These are phyloP conservation scores for Serendipita sp. DNA, from an alignment of 768 basidiomycete genomes.

Conservation along the genomic window DNA sequence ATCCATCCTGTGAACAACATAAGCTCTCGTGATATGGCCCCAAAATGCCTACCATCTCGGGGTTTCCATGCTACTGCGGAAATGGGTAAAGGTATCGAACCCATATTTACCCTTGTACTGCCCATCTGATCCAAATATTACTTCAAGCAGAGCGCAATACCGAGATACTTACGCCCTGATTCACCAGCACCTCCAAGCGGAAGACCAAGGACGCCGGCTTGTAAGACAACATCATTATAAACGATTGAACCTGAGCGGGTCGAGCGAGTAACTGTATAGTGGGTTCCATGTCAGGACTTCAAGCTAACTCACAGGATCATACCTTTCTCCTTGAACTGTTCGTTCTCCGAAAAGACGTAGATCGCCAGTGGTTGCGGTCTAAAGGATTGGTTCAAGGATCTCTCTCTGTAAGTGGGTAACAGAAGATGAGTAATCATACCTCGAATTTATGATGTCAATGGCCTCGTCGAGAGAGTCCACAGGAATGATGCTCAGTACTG, in stretches of 20 bases:
- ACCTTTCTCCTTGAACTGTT: constrained; percentile 17
- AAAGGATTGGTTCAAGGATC: constrained; percentile 1
- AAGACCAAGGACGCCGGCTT: constrained; percentile 19
- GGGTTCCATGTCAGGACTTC: constrained; percentile 37
- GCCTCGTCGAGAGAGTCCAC: constrained; percentile 16
- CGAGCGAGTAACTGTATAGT: constrained; percentile 24
- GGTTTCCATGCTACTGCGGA: constrained; percentile 33
- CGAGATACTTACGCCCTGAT: constrained; percentile 38
- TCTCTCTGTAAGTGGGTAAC: no score
- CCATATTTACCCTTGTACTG: constrained; percentile 34
- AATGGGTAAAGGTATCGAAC: constrained; percentile 39
- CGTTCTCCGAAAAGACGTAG: constrained; percentile 44
- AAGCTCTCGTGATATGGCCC: background rate
- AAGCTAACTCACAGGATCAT: background rate
- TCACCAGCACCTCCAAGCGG: constrained; percentile 43
- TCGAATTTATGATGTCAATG: constrained; percentile 14
- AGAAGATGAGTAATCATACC: background rate
- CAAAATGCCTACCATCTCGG: constrained; percentile 37
- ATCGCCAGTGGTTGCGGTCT: constrained; percentile 46
- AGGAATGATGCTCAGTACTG: constrained; percentile 21
- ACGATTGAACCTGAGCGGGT: constrained; percentile 23
- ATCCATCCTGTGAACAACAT: constrained; percentile 28
- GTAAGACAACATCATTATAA: constrained; percentile 15
- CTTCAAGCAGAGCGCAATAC: background rate
- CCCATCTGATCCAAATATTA: constrained; percentile 29